These are phyloP conservation scores for Vitis cinerea DNA, from an alignment of 164 flowering plant genomes.

Conservation along the genomic window DNA sequence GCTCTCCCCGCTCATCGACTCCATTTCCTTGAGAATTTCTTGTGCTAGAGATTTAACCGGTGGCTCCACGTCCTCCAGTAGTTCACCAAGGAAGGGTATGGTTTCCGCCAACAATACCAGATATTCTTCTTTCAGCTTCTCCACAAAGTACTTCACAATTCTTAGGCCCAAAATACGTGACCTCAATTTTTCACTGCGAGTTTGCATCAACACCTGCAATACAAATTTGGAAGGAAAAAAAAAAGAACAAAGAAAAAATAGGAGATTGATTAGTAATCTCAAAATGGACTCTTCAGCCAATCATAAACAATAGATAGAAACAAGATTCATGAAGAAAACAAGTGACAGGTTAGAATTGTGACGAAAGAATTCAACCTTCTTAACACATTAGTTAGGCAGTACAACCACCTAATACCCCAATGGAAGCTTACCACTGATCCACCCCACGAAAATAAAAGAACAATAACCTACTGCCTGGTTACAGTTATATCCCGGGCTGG, in stretches of 20 bases:
- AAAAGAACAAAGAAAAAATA: neutral
- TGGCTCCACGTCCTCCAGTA: constrained; percentile 79
- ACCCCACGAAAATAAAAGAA: no score
- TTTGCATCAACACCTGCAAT: constrained; percentile 85
- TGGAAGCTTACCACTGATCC: no score
- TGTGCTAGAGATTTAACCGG: constrained; percentile 80
- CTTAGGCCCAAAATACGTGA: constrained; percentile 70
- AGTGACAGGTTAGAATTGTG: no score
- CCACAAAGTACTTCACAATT: constrained; percentile 62
- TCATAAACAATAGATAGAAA: no score
- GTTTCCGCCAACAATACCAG: constrained; percentile 71
- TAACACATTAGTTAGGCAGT: no score
- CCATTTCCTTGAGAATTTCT: constrained; percentile 78
- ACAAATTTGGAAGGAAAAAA: neutral
- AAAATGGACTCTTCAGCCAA: no score
- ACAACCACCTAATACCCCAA: no score
- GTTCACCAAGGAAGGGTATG: constrained; percentile 84
- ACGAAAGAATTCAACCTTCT: no score
- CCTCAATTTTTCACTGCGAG: constrained; percentile 81
- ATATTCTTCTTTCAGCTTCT: constrained; percentile 84
- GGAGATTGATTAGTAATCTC: no score
- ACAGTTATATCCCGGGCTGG: no score
- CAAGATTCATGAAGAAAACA: no score
- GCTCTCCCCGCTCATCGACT: constrained; percentile 76
- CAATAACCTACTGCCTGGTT: no score